A percentile compares a stretch with the other conserved stretches of the same genome.
phyloP scores from a whole-genome alignment of 2,329 filamentous ascomycete species.

The Aspergillus udagawae region DNA sequence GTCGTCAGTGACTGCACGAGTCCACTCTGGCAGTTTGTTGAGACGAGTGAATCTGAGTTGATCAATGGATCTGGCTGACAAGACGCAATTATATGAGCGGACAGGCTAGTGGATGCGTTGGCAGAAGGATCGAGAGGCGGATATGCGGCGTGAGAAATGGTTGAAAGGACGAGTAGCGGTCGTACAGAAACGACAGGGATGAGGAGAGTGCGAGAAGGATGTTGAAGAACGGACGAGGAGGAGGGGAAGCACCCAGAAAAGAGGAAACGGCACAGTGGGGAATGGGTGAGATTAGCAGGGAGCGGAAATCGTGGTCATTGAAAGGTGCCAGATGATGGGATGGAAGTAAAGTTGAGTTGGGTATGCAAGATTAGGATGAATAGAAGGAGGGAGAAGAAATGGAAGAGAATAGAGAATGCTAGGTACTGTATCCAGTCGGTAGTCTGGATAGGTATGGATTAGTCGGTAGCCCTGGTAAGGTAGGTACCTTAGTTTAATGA shows the following conservation, averaged over 20 bases:
- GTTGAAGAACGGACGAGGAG: background rate
- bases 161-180: background rate
- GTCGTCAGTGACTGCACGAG: too few species aligned
- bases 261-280: slow-evolving; percentile 14
- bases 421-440: background rate
- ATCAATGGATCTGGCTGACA: background rate
- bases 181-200: background rate
- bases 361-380: slow-evolving; percentile 14
- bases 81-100: background rate
- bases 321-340: slow-evolving; percentile 4
- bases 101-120: background rate
- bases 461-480: too few species aligned
- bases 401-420: slow-evolving; percentile 7
- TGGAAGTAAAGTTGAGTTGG: background rate
- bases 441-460: too few species aligned
- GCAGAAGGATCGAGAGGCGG: background rate
- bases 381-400: slow-evolving; percentile 13
- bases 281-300: slow-evolving; percentile 11
- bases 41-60: background rate
- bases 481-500: slow-evolving; percentile 8
- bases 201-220: background rate
- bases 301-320: slow-evolving; percentile 11
- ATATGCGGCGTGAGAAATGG: background rate
- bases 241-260: background rate
- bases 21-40: background rate